Evolutionary conservation across 2,329 filamentous ascomycete genomes (phyloP), one percentile per base, ranked within the genome.

Genomic region (Xylogone sp.): DNA sequence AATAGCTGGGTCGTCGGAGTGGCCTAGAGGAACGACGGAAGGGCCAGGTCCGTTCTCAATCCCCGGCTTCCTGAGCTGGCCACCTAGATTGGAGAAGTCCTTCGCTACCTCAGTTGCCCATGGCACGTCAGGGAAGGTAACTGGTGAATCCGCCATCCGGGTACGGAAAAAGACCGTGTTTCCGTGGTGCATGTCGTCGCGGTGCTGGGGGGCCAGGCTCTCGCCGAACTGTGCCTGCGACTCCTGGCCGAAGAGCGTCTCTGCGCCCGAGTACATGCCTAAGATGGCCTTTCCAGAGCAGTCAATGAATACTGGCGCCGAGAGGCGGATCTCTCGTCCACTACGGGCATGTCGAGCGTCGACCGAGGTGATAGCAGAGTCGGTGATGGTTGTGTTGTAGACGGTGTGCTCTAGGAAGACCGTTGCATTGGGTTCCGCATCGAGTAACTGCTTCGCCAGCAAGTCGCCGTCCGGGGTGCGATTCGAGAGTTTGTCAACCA

Each of bases 81-180:
- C 0, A 71, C 75, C 9, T 82, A 79, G 57, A 70, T 73, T n/a
- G 74, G 73, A 20, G 65, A 71, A 13, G 78, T 31, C 27, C 27
- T 31, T 31, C 13, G 27, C 27, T 13, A 31, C 27, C 27, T 31
- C 27, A 31, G 8, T 31, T 8, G 27, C 27, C 27, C 27, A 31
- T 13, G 27, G 27, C 7, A 31, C 27, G 27, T 7, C 7, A 8
- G 27, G 27, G 27, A 31, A 31, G 7, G 27, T 13, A 31, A 7
- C 13, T 7, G 27, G 27, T 13, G 27, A 31, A 7, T 31, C 27
- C 13, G 27, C 27, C 27, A 31, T 31, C 27, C 27, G 27, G 8
- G 27, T 31, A 31, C 27, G 27, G 27, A 31, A 31, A 31, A 31
- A 31, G 27, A 31, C 8, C 8, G 27, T 31, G 27, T 31, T 31